Evolutionary conservation across 2,329 filamentous ascomycete species (phyloP).

Genomic region (Dactylellina leptospora): DNA sequence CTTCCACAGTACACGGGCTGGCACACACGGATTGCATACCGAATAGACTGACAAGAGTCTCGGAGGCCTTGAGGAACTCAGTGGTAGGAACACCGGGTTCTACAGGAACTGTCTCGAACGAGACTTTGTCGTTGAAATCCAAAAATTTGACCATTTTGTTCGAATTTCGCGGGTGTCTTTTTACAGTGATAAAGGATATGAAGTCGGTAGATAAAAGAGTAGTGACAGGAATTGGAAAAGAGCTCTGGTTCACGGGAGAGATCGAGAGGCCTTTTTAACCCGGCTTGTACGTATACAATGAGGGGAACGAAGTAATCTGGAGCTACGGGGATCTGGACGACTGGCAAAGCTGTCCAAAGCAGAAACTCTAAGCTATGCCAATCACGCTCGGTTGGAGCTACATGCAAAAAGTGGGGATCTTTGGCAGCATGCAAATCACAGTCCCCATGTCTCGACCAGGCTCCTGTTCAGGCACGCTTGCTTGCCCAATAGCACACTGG

Average conservation of each 20-base stretch:
- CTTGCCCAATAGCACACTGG: too few species aligned
- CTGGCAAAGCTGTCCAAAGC: background rate
- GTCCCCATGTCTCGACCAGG: too few species aligned
- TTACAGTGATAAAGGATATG: background rate
- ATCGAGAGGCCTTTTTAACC: background rate
- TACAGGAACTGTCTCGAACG: conserved; percentile 83
- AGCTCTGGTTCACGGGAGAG: background rate
- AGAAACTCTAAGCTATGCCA: conserved; percentile 35
- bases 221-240: background rate
- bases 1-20: background rate
- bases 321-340: background rate
- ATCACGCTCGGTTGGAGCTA: too few species aligned
- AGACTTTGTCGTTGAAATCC: conserved; percentile 77
- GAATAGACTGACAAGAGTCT: conserved; percentile 86
- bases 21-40: conserved; percentile 65
- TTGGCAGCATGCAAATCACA: too few species aligned
- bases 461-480: too few species aligned
- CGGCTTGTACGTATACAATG: background rate
- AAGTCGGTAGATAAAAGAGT: background rate
- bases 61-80: conserved; percentile 89
- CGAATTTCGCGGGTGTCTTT: too few species aligned
- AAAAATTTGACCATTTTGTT: conserved; percentile 65
- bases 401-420: too few species aligned
- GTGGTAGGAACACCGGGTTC: conserved; percentile 77
- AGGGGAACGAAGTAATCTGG: background rate